Evolutionary conservation across 164 flowering plant genomes (phyloP).

Genomic region (Taxillus chinensis): DNA sequence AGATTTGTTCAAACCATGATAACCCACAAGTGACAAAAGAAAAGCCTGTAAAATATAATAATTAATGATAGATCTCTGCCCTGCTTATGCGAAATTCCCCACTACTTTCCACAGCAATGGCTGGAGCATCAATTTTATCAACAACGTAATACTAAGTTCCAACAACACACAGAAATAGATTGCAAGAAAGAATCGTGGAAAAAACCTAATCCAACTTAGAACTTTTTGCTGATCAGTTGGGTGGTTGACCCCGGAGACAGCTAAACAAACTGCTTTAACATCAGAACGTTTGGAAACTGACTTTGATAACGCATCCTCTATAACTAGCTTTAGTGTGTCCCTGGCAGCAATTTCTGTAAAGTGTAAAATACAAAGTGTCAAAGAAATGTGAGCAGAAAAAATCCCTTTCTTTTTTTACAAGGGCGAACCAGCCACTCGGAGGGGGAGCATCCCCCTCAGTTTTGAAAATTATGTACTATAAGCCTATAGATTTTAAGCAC

Average conservation of each 20-base stretch:
- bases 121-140: not conserved
- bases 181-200: not conserved
- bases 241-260: constrained; percentile 89
- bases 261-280: constrained; percentile 83
- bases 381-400: no score
- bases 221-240: constrained; percentile 72
- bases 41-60: no score
- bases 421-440: no score
- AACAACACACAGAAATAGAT: no score
- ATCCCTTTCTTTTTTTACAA: no score
- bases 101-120: not conserved
- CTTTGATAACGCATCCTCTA: constrained; percentile 67
- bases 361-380: not conserved
- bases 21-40: no score
- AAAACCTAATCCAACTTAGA: constrained; percentile 81
- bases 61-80: no score
- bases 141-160: not conserved
- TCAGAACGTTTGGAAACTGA: constrained; percentile 49
- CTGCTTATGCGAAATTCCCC: not conserved
- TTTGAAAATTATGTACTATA: no score
- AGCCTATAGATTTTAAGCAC: no score
- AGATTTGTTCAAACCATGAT: no score
- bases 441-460: no score
- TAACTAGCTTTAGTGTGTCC: constrained; percentile 69
- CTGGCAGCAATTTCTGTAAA: constrained; percentile 69